phyloP scores from a whole-genome alignment of 805 yeast genomes.

The Suhomyces faveliae region DNA sequence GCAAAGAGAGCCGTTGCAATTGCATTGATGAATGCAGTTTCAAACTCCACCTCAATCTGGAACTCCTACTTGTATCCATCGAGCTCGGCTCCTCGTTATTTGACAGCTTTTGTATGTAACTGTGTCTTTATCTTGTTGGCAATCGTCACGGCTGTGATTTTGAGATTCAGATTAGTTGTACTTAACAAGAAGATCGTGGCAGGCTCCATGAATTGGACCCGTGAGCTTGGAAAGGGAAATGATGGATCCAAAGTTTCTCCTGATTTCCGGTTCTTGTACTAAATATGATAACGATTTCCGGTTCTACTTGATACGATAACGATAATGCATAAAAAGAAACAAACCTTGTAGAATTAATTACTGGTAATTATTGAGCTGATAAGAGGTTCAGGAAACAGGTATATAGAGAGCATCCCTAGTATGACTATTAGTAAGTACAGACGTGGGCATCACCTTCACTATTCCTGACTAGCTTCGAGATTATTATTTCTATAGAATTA shows the following conservation, averaged over 20 bases:
- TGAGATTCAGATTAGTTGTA: slow-evolving; percentile 36
- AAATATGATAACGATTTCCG: slow-evolving; percentile 2
- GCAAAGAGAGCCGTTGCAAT: slow-evolving; percentile 57
- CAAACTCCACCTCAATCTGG: slow-evolving; percentile 58
- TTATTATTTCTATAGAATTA: too few species aligned
- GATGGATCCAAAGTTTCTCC: slow-evolving; percentile 42
- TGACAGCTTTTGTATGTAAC: slow-evolving; percentile 48
- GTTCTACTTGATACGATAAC: too few species aligned
- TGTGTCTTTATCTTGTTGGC: slow-evolving; percentile 46
- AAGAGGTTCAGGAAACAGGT: too few species aligned
- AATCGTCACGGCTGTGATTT: slow-evolving; percentile 35
- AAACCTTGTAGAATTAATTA: too few species aligned
- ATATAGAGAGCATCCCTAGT: too few species aligned
- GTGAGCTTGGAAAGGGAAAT: slow-evolving; percentile 46
- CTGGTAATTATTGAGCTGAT: too few species aligned
- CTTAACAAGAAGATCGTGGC: slow-evolving; percentile 43
- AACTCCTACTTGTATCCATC: slow-evolving; percentile 51
- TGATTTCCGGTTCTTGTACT: slow-evolving; percentile 43
- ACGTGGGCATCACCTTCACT: too few species aligned
- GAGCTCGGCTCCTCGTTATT: slow-evolving; percentile 45
- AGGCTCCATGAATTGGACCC: slow-evolving; percentile 51
- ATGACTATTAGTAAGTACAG: too few species aligned
- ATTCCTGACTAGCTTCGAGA: too few species aligned
- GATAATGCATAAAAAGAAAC: too few species aligned
- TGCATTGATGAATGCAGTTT: slow-evolving; percentile 55